Evolutionary conservation across 305 asterid species (phyloP), one percentile per base, ranked within the genome.

Genomic region (Striga hermonthica): DNA sequence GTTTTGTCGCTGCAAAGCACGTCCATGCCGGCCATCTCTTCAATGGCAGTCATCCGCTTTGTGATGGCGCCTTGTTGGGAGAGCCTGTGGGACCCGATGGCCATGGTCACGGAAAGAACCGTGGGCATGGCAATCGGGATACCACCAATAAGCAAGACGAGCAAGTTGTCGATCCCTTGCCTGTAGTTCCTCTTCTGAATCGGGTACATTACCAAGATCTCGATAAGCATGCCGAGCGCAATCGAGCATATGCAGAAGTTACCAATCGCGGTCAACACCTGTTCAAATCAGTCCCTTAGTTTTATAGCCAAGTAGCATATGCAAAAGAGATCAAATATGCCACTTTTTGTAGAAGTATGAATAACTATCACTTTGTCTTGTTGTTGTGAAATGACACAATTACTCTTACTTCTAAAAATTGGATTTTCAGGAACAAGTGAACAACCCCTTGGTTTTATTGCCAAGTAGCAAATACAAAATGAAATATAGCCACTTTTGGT

Each of bases 61-160:
- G 97, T 89, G 62, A 89, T 89, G 78, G 97, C 97, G 3, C 97
- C 97, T 77, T 89, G 97, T 5, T 89, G 80, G 5, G 97, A 82
- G 1, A 89, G 86, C 57, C 95, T 65, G 41, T 89, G 95, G 31
- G 95, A 87, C 50, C 95, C 97, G 11, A 89, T 89, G 41, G 97
- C 97, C 97, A 89, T 86, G 34, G 96, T 89, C 36, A 89, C 96
- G 0, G 96, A 89, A 75, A 89, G 62, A 13, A 89, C 96, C 0
- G 95, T 86, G 0, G 96, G 97, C 97, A 89, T 89, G 67, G 97
- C 97, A 60, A 89, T 89, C 6, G 97, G 97, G 70, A 89, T 89
- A 7, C 97, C 97, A 70, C 95, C 97, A n/a, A 89, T 89, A 16
- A 89, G 93, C 64, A 89, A 64, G 66, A 89, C 95, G 9, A 89